Conservation (phyloP, 2,329 filamentous ascomycete species). For the Pseudogymnoascus sp. region DNA sequence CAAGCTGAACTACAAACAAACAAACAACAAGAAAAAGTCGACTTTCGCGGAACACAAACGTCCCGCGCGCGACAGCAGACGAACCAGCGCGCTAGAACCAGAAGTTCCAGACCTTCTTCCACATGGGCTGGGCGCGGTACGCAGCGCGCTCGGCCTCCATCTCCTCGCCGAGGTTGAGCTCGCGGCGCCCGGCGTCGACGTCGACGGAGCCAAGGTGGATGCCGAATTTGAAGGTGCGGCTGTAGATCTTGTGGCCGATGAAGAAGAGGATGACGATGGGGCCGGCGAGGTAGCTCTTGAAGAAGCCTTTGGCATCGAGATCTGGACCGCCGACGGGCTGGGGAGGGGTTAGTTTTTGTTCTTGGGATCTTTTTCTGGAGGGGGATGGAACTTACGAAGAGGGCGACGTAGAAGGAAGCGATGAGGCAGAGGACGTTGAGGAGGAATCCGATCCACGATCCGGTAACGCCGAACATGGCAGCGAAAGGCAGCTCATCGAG, state of each 20-base stretch:
- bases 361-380: no score
- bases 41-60: no score
- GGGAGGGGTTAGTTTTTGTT: slow-evolving; percentile 16
- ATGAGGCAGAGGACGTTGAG: slow-evolving; percentile 62
- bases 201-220: slow-evolving; percentile 23
- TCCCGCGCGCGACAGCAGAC: no score
- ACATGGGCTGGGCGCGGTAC: slow-evolving; percentile 24
- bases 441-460: slow-evolving; percentile 58
- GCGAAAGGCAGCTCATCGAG: slow-evolving; percentile 39
- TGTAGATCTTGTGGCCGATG: slow-evolving; percentile 57
- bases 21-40: no score
- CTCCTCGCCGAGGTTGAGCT: slow-evolving; percentile 25
- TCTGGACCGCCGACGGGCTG: slow-evolving; percentile 39
- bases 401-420: slow-evolving; percentile 39
- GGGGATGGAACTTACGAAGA: slow-evolving; percentile 28
- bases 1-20: no score
- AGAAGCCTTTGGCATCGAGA: slow-evolving; percentile 45
- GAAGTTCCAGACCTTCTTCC: slow-evolving; percentile 21
- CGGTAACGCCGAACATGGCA: slow-evolving; percentile 47
- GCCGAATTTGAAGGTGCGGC: slow-evolving; percentile 23
- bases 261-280: slow-evolving; percentile 53
- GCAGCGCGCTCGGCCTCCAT: slow-evolving; percentile 24
- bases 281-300: slow-evolving; percentile 49
- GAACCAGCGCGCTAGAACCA: not conserved
- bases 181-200: slow-evolving; percentile 27